A percentile compares a stretch with the other conserved stretches of the same genome.
Evolutionary conservation across 1,284 basidiomycete species (phyloP).

Genomic region (Sporisorium scitamineum): DNA sequence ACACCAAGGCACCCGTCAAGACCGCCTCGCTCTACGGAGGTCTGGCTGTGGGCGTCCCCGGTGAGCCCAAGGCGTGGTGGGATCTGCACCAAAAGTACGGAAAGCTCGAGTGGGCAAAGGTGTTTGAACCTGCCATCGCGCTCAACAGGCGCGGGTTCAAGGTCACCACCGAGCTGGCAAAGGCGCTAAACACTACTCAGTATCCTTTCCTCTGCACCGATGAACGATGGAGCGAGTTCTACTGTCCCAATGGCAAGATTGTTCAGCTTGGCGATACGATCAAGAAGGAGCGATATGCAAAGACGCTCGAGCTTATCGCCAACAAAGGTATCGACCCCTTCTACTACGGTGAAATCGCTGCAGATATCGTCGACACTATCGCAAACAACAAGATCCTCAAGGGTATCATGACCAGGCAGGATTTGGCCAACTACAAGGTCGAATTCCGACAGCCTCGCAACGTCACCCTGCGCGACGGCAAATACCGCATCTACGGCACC

Average conservation of each 20-base stretch:
- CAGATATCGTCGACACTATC: conserved; percentile 54
- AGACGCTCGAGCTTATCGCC: conserved; percentile 55
- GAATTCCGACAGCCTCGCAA: conserved; percentile 36
- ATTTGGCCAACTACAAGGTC: conserved; percentile 60
- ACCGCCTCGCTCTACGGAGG: conserved; percentile 52
- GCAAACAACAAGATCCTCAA: conserved; percentile 57
- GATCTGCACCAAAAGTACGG: conserved; percentile 65
- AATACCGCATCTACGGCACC: conserved; percentile 55
- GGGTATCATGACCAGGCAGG: conserved; percentile 62
- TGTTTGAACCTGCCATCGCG: conserved; percentile 64
- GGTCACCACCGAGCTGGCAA: conserved; percentile 56
- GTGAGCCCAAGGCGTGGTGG: conserved; percentile 68
- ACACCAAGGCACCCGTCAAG: conserved; percentile 42
- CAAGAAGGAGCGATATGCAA: conserved; percentile 48
- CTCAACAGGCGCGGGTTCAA: conserved; percentile 66
- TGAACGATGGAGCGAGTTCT: conserved; percentile 57
- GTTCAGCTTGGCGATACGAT: conserved; percentile 59
- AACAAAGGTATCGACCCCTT: conserved; percentile 55
- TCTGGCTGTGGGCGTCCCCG: conserved; percentile 68
- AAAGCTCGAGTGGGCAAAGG: conserved; percentile 63
- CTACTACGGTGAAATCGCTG: conserved; percentile 61
- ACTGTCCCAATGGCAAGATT: conserved; percentile 60
- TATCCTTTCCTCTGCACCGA: conserved; percentile 62
- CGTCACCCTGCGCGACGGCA: conserved; percentile 51
- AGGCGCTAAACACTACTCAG: conserved; percentile 47